Percentiles rank a stretch among this genome's conserved stretches.
Conservation (phyloP, 139 green algal species). For the Ulvella scutata region DNA sequence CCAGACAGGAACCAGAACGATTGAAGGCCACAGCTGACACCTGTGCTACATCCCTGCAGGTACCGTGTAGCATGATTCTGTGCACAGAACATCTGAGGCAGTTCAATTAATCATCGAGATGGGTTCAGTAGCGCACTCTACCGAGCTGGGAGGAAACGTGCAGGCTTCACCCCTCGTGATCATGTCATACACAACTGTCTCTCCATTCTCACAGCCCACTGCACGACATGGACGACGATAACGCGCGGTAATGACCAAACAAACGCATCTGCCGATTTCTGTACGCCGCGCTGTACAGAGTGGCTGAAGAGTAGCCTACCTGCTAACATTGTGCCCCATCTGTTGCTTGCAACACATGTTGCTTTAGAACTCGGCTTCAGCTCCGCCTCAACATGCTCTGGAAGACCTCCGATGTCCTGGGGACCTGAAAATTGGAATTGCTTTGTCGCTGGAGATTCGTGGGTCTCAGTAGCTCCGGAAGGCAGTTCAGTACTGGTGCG, state of each 20-base stretch:
- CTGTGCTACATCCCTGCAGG: too few species aligned
- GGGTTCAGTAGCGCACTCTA: too few species aligned
- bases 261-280: too few species aligned
- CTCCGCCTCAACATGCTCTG: not conserved
- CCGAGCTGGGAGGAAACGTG: too few species aligned
- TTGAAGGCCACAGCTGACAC: too few species aligned
- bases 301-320: too few species aligned
- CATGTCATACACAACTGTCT: not conserved
- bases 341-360: not conserved
- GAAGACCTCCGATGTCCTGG: not conserved
- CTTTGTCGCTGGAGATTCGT: not conserved
- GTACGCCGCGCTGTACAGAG: too few species aligned
- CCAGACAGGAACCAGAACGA: too few species aligned
- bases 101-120: too few species aligned
- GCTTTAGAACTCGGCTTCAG: not conserved
- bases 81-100: too few species aligned
- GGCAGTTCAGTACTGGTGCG: not conserved
- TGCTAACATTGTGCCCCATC: slow-evolving; percentile 1
- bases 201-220: not conserved
- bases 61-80: too few species aligned
- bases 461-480: not conserved
- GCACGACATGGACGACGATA: not conserved
- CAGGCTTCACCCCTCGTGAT: not conserved
- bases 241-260: too few species aligned
- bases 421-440: not conserved